Base-by-base conservation (phyloP, 2,329 filamentous ascomycete species). In the Fusarium nurragi region DNA sequence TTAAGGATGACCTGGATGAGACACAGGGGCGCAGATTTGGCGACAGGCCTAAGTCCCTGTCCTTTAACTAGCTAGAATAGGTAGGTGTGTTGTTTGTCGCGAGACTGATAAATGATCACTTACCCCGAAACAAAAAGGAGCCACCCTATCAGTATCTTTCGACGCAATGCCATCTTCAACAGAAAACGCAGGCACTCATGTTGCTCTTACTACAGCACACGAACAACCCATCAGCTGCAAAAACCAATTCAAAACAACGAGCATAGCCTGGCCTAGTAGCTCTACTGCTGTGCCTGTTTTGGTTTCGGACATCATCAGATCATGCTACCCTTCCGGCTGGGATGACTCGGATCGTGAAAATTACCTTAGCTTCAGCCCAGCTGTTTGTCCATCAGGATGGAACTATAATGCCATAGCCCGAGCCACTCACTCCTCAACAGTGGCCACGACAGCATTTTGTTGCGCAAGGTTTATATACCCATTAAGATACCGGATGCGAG, bases 401-500 rank as follows among this genome's bases (percentile, higher is more conserved):
- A 34, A 47, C 6, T 47, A 37, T 18, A 21, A 44, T 32, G 0
- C 44, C 3, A 37, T 52, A 22, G 5, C 40, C 5, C 28, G 18
- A 18, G 43, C 14, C 2, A n/a, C 4, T 0, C 4, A 4, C 8
- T 16, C 18, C 6, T 6, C 22, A 21, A 32, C 6, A 18, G 22
- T 46, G 8, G 23, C 12, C 8, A 52, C 30, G 22, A 22, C 40
- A 13, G 49, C 28, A 28, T 26, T 36, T 19, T 28, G 40, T 8
- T 52, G 49, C 28, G 22, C 43, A 22, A 46, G 22, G 49, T 52
- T 26, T 9, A n/a, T 43, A 6, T 6, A 8, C 3, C 7, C n/a
- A 4, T 19, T 3, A 18, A 9, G 3, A n/a, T 3, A 19, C 0
- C 28, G 8, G 3, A 16, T 2, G 4, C 1, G 9, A 22, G 10